Evolutionary conservation across 2,329 filamentous ascomycete genomes (phyloP).

Genomic region (Fragosphaeria purpurea): DNA sequence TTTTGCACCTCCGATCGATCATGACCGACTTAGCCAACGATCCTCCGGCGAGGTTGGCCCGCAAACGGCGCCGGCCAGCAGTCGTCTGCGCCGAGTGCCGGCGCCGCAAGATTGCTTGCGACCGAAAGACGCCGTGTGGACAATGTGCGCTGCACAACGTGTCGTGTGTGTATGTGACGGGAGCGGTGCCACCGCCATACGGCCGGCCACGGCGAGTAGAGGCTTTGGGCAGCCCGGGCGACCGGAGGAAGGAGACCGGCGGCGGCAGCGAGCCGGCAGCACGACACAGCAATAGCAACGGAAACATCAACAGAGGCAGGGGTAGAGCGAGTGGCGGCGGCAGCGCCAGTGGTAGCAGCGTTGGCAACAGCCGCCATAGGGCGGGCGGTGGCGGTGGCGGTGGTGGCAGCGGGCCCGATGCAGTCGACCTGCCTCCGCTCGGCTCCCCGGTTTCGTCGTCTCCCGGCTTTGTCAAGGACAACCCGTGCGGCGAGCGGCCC

Average conservation of each 20-base stretch:
- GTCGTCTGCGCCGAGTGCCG: slow-evolving; percentile 49
- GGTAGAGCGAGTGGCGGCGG: too few species aligned
- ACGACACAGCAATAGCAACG: too few species aligned
- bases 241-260: too few species aligned
- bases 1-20: too few species aligned
- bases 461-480: too few species aligned
- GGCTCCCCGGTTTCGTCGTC: too few species aligned
- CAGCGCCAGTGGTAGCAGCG: too few species aligned
- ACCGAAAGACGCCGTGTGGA: slow-evolving; percentile 46
- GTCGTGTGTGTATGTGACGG: slow-evolving; percentile 39
- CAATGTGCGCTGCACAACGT: slow-evolving; percentile 47
- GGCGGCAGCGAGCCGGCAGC: background rate
- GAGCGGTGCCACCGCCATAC: slow-evolving; percentile 17
- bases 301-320: too few species aligned
- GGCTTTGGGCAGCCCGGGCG: background rate
- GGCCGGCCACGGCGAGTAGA: slow-evolving; percentile 6
- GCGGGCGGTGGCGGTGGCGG: background rate
- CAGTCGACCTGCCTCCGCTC: too few species aligned
- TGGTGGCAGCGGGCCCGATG: background rate
- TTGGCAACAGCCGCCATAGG: too few species aligned
- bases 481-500: too few species aligned
- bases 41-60: background rate
- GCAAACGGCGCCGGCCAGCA: slow-evolving; percentile 22
- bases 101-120: slow-evolving; percentile 50
- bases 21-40: background rate